Base-by-base conservation (phyloP, 225 moss, liverwort and hornwort species). In the Marchantia polymorpha region DNA sequence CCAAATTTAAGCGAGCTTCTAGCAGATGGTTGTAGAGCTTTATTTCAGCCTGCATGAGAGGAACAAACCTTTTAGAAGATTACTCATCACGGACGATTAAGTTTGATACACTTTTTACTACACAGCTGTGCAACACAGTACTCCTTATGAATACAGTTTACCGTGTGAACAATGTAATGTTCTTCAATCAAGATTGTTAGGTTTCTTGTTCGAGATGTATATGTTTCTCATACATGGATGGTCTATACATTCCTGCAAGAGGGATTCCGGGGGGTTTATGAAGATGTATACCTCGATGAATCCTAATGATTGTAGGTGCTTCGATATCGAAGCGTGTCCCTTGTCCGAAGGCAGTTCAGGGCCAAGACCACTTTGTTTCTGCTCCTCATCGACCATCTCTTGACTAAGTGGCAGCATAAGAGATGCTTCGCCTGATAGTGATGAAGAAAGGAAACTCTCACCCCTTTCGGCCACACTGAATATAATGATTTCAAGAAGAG, bases 371-470 rank as follows among this genome's bases (percentile, higher is more conserved):
- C 79, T 83, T 73, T 83, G 84, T 79, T 93, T 97, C 64, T 82
- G 83, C 85, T 93, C 96, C 80, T 94, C 96, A 70, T 86, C 86
- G 27, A 87, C 85, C 96, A 97, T 97, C 83, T 97, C 94, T 64
- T 89, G 85, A 74, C 68, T 92, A 79, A 90, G 46, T 70, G 92
- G 94, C 71, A 97, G 69, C 86, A 92, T 85, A 59, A 97, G 83
- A 77, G 91, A 84, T 81, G 89, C 77, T 77, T 82, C 77, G 69
- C 87, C 90, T 80, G 83, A 64, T 52, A 84, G 87, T 30, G 88
- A 84, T 10, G 90, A 85, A 85, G 82, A 86, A 66, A 94, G 89
- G 65, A 92, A 92, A 68, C 88, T 59, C 53, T 94, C 89, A 69
- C 94, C 96, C 77, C 85, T 83, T 15, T 25, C 77, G 64, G 87